A percentile compares a stretch with the other conserved stretches of the same genome.
phyloP scores from a whole-genome alignment of 345 rosid species.

The Carallia pectinifolia region DNA sequence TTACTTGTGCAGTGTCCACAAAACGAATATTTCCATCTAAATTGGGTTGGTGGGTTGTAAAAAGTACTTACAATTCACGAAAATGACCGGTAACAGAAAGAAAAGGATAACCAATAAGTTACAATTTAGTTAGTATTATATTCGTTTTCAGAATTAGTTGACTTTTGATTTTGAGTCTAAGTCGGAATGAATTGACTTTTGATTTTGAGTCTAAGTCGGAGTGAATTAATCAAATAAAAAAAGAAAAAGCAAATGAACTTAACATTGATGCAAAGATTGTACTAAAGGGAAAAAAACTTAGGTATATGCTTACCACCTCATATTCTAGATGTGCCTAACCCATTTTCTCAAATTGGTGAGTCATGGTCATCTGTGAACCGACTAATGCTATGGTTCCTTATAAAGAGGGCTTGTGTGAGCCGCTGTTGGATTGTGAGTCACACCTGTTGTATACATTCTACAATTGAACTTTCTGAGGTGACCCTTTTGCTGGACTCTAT shows the following conservation, averaged over 20 bases:
- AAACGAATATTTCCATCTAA: not conserved
- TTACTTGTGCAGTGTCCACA: not conserved
- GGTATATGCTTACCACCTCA: slow-evolving; percentile 47
- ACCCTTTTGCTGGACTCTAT: not conserved
- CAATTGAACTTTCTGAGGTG: slow-evolving; percentile 13
- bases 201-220: no score
- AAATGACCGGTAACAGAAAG: slow-evolving; percentile 34
- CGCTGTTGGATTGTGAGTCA: slow-evolving; percentile 15
- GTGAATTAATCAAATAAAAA: no score
- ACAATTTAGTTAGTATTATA: no score
- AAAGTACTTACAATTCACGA: slow-evolving; percentile 7
- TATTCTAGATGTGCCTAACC: slow-evolving; percentile 5
- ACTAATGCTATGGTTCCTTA: not conserved
- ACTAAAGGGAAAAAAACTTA: not conserved
- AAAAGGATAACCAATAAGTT: not conserved
- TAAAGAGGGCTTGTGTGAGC: slow-evolving; percentile 20
- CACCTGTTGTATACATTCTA: slow-evolving; percentile 19
- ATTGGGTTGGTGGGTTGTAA: not conserved
- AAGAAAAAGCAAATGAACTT: not conserved
- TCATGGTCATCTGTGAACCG: slow-evolving; percentile 8
- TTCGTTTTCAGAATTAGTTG: no score
- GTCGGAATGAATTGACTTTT: no score
- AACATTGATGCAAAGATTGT: slow-evolving; percentile 12
- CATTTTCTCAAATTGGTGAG: slow-evolving; percentile 4
- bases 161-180: no score